Base-by-base conservation (phyloP, 345 rosid species). In the Theobroma cacao region DNA sequence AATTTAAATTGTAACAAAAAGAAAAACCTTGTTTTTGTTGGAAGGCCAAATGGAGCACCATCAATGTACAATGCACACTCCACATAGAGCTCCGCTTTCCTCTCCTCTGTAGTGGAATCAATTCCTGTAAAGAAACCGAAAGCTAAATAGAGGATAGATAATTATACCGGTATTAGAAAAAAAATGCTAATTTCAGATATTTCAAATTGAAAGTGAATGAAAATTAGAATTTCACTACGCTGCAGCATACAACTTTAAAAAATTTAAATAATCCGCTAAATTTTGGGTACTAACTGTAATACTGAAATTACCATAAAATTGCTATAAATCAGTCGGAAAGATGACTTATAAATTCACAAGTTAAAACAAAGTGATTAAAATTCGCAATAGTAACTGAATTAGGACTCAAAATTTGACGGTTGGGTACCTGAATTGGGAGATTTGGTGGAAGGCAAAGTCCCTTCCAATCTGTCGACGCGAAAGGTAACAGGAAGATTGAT, bases 1-100 rank as follows among this genome's bases (percentile, higher is more conserved):
- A 68, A 43, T 10, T 26, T 68, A 7, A n/a, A n/a, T n/a, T n/a
- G n/a, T n/a, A n/a, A n/a, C n/a, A 36, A 76, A 59, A 22, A 34
- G 58, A 67, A 48, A 59, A 60, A 93, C 99, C 98, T 95, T 63
- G 98, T 92, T 88, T 90, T 89, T 79, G 89, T 89, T 36, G 98
- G 95, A 84, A 94, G 98, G 33, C 98, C 99, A 76, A 94, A 96
- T 3, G 91, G 94, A 69, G 95, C 92, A 53, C 98, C 98, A 78
- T 96, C 98, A 68, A 94, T 91, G 84, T 87, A 92, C 86, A 94
- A 82, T 15, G 93, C 92, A 75, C 97, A 91, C 77, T 96, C 98
- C 20, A 92, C 89, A 77, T 79, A 92, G 55, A 96, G 86, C 88
- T 96, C 98, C 0, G 96, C 86, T 77, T 77, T 87, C 82, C 84